Evolutionary conservation across 768 basidiomycete genomes (phyloP).

Genomic region (Artomyces pyxidatus): DNA sequence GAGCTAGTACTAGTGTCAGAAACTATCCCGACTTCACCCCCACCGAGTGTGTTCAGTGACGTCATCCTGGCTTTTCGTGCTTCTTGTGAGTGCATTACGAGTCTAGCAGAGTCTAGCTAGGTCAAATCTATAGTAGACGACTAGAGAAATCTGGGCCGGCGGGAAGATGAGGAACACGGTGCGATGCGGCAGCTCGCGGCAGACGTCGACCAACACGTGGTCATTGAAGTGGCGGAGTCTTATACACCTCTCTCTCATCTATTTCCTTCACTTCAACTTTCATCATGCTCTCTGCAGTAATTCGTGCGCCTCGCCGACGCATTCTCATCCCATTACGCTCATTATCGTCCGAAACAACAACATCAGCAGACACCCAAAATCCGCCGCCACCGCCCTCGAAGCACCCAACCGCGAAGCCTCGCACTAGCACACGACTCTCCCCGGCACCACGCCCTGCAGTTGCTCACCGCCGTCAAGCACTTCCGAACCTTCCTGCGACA

Average conservation of each 20-base stretch:
- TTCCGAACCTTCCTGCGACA: slow-evolving; percentile 54
- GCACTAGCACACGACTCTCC: slow-evolving; percentile 29
- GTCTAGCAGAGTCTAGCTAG: no score
- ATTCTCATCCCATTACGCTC: slow-evolving; percentile 8
- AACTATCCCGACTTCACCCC: no score
- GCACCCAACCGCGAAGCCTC: slow-evolving; percentile 23
- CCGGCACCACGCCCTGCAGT: slow-evolving; percentile 34
- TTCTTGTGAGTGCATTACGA: no score
- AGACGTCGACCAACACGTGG: no score
- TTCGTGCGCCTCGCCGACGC: slow-evolving; percentile 4
- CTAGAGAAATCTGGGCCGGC: no score
- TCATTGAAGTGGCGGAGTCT: no score
- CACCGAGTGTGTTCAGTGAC: no score
- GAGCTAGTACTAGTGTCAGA: no score
- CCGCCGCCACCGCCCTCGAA: slow-evolving; percentile 24
- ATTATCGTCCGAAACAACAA: slow-evolving; percentile 11
- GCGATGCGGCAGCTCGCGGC: no score
- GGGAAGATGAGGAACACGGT: no score
- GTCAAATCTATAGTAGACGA: no score
- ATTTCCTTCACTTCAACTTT: background rate
- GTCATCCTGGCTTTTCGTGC: no score
- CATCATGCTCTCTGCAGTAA: slow-evolving; percentile 10
- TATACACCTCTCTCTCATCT: background rate
- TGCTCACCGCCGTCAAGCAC: slow-evolving; percentile 21
- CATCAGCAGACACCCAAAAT: background rate